Conservation (phyloP, 257 asterid genomes). For the Solanum virginianum region DNA sequence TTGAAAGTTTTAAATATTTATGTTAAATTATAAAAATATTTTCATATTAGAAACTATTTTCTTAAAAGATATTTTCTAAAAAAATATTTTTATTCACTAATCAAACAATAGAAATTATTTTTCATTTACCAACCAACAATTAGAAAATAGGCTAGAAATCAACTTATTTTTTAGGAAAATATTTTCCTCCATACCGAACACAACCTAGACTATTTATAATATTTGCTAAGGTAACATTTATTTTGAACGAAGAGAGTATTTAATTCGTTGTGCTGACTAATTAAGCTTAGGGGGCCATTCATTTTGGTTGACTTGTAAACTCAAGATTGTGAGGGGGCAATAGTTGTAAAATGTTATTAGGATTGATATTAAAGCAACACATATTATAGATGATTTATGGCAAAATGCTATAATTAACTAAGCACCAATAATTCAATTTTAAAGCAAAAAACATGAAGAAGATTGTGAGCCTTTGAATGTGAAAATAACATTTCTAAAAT, state of each 20-base stretch:
- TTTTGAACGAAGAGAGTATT: not conserved
- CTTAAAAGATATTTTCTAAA: too few relatives aligned
- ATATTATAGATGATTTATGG: not conserved
- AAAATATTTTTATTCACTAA: too few relatives aligned
- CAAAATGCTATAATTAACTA: not conserved
- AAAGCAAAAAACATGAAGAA: not conserved
- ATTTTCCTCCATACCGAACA: too few relatives aligned
- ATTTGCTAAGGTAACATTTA: not conserved
- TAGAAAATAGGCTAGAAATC: too few relatives aligned
- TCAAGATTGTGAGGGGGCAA: not conserved
- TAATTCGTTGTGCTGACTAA: not conserved
- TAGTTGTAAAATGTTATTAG: not conserved
- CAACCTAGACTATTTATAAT: not conserved
- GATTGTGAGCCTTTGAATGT: not conserved
- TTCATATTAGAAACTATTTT: too few relatives aligned
- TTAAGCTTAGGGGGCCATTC: not conserved
- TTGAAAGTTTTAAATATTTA: too few relatives aligned
- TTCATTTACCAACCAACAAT: too few relatives aligned
- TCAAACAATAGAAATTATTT: too few relatives aligned
- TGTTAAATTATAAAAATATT: too few relatives aligned
- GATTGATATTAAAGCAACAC: not conserved
- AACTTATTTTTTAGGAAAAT: too few relatives aligned
- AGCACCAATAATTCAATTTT: not conserved
- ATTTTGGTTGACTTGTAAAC: not conserved
- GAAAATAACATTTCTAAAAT: not conserved